Evolutionary conservation across 768 basidiomycete genomes (phyloP), one percentile per base, ranked within the genome.

Genomic region (Russula dissimulans): DNA sequence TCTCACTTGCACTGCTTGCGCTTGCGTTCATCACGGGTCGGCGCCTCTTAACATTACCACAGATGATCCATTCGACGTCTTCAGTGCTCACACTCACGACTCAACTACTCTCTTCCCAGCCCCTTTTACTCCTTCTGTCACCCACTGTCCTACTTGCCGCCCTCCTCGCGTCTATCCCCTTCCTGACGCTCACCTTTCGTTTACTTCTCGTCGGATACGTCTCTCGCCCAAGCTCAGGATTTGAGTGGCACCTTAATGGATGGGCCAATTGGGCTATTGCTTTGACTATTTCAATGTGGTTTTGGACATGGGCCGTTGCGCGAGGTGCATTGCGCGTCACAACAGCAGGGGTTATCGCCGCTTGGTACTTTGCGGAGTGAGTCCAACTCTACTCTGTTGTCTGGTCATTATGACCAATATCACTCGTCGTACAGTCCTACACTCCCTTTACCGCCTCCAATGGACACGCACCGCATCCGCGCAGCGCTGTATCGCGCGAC

Each of bases 331-430:
- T 93, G 46, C 77, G 91, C 7, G 89, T 87, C 56, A 81, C 85
- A 3, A 82, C 85, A 58, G 86, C 91, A 0, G 87, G 86, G 34
- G 89, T 94, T 4, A 81, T 97, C 38, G 94, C 92, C 2, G 85
- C 87, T 47, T 97, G 94, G 94, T 97, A 95, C 70, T 95, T 91
- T 72, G 70, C 81, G 32, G 77, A 83, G 80, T 85, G 66, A 68
- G 82, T 70, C 0, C 31, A 56, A 11, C 31, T 42, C n/a, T 9
- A 6, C 41, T 29, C n/a, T 50, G 14, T 31, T 44, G 1, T 22
- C 9, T 0, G 57, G 57, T 15, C 1, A 26, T 42, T 11, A 62
- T 62, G 48, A 62, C 48, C 52, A 31, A 56, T 59, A 7, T 53
- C 64, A 14, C 48, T 43, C 41, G 47, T 29, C 34, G 18, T 44